Conservation (phyloP, 805 yeast genomes). For the Sugiyamaella valdiviana region DNA sequence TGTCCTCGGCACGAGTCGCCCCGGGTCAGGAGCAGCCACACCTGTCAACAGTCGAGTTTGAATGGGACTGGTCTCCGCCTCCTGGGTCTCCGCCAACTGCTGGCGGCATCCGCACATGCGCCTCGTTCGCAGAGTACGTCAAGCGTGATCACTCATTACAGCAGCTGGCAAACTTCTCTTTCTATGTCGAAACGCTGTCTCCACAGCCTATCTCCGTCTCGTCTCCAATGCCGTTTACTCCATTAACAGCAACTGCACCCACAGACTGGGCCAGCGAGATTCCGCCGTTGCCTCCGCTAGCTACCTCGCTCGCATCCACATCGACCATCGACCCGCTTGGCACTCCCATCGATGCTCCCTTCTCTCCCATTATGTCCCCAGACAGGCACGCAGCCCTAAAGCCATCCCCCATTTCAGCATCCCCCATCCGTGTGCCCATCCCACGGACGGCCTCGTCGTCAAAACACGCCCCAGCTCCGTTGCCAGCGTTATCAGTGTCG, state of each 20-base stretch:
- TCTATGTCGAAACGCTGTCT: conserved; percentile 28
- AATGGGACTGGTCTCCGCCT: conserved; percentile 29
- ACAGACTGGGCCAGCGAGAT: neutral
- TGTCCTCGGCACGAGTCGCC: conserved; percentile 1
- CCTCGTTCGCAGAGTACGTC: conserved; percentile 37
- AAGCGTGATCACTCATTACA: conserved; percentile 29
- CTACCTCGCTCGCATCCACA: neutral
- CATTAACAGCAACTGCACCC: neutral
- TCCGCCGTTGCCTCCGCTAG: neutral
- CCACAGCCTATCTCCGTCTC: neutral
- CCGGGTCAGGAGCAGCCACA: conserved; percentile 1
- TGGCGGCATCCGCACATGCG: conserved; percentile 30
- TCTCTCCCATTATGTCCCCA: neutral
- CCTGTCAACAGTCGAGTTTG: conserved; percentile 22
- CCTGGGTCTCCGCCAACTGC: conserved; percentile 6
- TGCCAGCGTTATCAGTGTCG: neutral
- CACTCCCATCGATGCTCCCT: neutral
- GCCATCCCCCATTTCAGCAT: neutral
- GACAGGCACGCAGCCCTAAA: neutral
- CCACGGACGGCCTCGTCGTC: neutral
- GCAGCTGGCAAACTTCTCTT: conserved; percentile 29
- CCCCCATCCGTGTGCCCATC: neutral
- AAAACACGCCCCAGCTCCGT: neutral
- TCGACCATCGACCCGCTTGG: neutral
- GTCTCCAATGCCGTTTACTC: neutral